A percentile compares a stretch with the other conserved stretches of the same genome.
phyloP scores from a whole-genome alignment of 768 basidiomycete species.

The Roridomyces roridus region DNA sequence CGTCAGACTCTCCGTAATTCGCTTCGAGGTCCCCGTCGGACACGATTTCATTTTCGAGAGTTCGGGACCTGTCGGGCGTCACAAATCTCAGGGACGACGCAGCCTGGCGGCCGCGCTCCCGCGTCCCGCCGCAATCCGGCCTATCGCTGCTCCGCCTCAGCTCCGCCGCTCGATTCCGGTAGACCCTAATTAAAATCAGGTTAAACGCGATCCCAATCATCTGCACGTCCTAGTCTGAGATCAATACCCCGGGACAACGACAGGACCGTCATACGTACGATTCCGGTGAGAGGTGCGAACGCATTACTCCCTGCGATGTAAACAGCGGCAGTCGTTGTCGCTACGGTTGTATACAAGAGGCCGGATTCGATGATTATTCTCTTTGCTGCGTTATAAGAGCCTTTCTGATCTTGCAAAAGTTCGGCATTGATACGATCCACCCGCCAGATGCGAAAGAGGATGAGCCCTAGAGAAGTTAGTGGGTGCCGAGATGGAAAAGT shows the following conservation, averaged over 20 bases:
- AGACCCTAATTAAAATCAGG: slow-evolving; percentile 14
- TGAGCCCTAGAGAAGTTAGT: not conserved
- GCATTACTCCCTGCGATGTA: slow-evolving; percentile 12
- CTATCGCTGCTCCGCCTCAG: not conserved
- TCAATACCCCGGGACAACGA: not conserved
- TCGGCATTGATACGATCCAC: slow-evolving; percentile 1
- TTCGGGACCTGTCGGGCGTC: not conserved
- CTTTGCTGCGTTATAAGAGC: not conserved
- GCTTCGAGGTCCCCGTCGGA: slow-evolving; percentile 1
- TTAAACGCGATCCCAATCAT: slow-evolving; percentile 17
- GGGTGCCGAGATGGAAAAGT: not conserved
- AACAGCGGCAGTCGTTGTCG: not conserved
- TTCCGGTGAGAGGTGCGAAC: slow-evolving; percentile 9
- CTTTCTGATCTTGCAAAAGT: not conserved
- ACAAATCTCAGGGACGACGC: not conserved
- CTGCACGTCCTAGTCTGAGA: slow-evolving; percentile 2
- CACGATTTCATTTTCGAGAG: not conserved
- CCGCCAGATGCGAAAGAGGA: slow-evolving; percentile 7
- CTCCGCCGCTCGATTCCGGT: slow-evolving; percentile 1
- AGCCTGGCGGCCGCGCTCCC: not conserved
- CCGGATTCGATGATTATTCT: slow-evolving; percentile 17
- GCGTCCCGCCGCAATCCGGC: too few relatives aligned
- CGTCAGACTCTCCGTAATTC: not conserved
- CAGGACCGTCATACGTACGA: not conserved
- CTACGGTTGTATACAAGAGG: slow-evolving; percentile 9